Evolutionary conservation across 1,284 basidiomycete genomes (phyloP).

Genomic region (Cryptococcus sp.): DNA sequence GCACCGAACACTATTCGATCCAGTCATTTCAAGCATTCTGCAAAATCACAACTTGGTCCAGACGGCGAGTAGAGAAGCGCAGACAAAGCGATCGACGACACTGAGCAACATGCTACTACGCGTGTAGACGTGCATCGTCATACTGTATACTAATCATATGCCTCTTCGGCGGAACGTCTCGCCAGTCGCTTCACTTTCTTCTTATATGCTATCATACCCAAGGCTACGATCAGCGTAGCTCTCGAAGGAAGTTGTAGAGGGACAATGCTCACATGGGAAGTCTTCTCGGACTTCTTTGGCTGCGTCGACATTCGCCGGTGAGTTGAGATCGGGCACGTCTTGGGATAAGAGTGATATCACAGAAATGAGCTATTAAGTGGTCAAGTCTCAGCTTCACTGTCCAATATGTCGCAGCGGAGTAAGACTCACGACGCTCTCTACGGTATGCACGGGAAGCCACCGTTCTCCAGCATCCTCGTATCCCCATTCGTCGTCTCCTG

Average conservation of each 20-base stretch:
- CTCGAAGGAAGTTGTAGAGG: not conserved
- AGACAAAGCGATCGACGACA: not conserved
- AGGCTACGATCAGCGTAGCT: constrained; percentile 1
- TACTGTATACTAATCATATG: constrained; percentile 61
- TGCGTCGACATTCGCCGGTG: constrained; percentile 96
- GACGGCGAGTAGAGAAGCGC: too few relatives aligned
- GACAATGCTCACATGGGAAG: constrained; percentile 60
- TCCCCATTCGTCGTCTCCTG: constrained; percentile 96
- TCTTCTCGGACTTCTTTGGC: constrained; percentile 85
- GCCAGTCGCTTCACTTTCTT: constrained; percentile 90
- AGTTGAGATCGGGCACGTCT: constrained; percentile 88
- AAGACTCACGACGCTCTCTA: constrained; percentile 88
- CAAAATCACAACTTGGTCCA: too few relatives aligned
- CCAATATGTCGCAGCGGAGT: not conserved
- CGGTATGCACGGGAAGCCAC: constrained; percentile 96
- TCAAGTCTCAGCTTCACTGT: not conserved
- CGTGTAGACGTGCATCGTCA: too few relatives aligned
- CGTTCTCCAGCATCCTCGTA: constrained; percentile 97
- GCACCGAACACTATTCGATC: too few relatives aligned
- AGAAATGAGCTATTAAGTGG: constrained; percentile 74
- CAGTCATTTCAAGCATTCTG: too few relatives aligned
- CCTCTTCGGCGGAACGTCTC: constrained; percentile 81
- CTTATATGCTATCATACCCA: constrained; percentile 65
- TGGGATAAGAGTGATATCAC: constrained; percentile 94
- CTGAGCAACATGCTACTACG: not conserved